A percentile compares a stretch with the other conserved stretches of the same genome.
These are phyloP conservation scores for Nemania bipapillata DNA, from an alignment of 2,329 filamentous ascomycete species.

Conservation along the genomic window DNA sequence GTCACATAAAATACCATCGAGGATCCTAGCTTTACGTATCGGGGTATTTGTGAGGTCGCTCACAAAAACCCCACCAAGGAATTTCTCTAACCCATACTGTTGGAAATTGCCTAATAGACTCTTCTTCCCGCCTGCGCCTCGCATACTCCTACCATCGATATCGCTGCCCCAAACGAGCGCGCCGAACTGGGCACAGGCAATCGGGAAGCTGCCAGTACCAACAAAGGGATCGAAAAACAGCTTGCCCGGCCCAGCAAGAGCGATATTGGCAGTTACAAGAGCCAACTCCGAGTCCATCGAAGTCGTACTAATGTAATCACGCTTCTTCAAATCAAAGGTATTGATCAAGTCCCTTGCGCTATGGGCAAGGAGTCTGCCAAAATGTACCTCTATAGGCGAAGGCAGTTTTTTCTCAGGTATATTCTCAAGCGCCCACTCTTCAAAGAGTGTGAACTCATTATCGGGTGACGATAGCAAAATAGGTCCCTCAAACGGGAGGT, in stretches of 20 bases:
- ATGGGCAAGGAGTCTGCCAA: slow-evolving; percentile 76
- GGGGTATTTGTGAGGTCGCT: slow-evolving; percentile 91
- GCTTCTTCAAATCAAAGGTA: slow-evolving; percentile 90
- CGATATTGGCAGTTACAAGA: slow-evolving; percentile 90
- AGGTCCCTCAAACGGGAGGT: slow-evolving; percentile 79
- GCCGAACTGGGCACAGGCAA: slow-evolving; percentile 91
- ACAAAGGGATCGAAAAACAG: slow-evolving; percentile 95
- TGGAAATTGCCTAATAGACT: slow-evolving; percentile 76
- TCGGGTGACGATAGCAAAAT: slow-evolving; percentile 81
- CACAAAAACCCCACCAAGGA: slow-evolving; percentile 81
- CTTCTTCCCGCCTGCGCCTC: slow-evolving; percentile 71
- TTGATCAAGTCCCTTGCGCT: slow-evolving; percentile 74
- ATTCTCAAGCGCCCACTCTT: slow-evolving; percentile 75
- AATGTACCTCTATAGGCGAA: slow-evolving; percentile 68
- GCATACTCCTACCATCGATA: slow-evolving; percentile 89
- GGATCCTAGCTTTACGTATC: slow-evolving; percentile 61
- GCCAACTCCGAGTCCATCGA: slow-evolving; percentile 97
- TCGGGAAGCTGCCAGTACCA: slow-evolving; percentile 90
- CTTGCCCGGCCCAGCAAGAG: slow-evolving; percentile 81
- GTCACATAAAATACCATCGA: slow-evolving; percentile 94
- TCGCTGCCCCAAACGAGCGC: slow-evolving; percentile 86
- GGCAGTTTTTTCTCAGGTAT: slow-evolving; percentile 60
- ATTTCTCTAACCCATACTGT: slow-evolving; percentile 77
- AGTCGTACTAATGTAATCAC: slow-evolving; percentile 92
- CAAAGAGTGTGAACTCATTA: slow-evolving; percentile 81